Percentiles rank a stretch among this genome's conserved stretches.
Evolutionary conservation across 805 yeast genomes (phyloP).

Genomic region (Isabelozyma heimii): DNA sequence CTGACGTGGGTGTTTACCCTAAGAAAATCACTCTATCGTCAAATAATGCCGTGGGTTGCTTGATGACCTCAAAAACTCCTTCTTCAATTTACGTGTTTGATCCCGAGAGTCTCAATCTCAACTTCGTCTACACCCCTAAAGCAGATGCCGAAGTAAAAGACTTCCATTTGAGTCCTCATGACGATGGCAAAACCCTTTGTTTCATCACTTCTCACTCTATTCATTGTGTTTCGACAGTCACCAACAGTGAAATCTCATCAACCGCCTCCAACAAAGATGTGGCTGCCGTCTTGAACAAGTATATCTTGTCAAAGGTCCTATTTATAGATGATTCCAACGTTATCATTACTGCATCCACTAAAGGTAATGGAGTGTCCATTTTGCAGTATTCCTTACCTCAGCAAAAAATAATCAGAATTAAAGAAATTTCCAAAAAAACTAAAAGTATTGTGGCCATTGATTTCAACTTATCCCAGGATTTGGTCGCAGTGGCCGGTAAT

Average conservation of each 20-base stretch:
- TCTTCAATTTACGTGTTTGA: slow-evolving; percentile 62
- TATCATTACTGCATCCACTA: slow-evolving; percentile 30
- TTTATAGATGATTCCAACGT: slow-evolving; percentile 34
- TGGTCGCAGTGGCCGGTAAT: slow-evolving; percentile 58
- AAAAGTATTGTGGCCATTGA: slow-evolving; percentile 56
- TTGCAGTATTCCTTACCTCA: slow-evolving; percentile 43
- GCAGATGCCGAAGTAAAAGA: slow-evolving; percentile 58
- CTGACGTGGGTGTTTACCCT: slow-evolving; percentile 52
- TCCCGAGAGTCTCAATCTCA: slow-evolving; percentile 50
- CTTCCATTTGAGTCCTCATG: slow-evolving; percentile 54
- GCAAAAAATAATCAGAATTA: slow-evolving; percentile 41
- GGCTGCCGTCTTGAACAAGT: slow-evolving; percentile 18
- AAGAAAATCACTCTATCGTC: slow-evolving; percentile 58
- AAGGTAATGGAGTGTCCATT: slow-evolving; percentile 41
- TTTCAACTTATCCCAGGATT: slow-evolving; percentile 37
- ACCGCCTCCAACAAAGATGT: slow-evolving; percentile 16
- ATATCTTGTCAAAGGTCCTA: slow-evolving; percentile 41
- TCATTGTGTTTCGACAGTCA: slow-evolving; percentile 47
- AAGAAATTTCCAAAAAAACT: slow-evolving; percentile 44
- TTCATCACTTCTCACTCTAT: slow-evolving; percentile 58
- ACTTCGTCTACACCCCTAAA: slow-evolving; percentile 50
- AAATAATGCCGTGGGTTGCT: slow-evolving; percentile 62
- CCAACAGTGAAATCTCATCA: slow-evolving; percentile 38
- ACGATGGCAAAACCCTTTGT: slow-evolving; percentile 56
- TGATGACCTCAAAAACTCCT: slow-evolving; percentile 67